phyloP scores from a whole-genome alignment of 371 early-diverging fungal genomes.

The Blastocladiella emersonii region DNA sequence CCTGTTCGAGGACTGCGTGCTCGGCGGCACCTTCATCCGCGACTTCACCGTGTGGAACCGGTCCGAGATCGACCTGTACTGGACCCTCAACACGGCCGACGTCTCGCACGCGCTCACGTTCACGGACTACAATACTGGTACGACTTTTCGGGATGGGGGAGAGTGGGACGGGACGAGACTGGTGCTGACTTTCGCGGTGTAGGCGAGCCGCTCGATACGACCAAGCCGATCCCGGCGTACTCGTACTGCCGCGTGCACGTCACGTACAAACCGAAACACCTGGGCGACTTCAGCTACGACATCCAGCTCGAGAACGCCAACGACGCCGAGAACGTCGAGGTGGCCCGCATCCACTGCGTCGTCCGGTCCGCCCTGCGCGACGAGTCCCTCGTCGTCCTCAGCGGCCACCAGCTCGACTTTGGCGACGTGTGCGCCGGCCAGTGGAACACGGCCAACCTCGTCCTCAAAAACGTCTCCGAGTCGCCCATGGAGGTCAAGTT shows the following conservation, averaged over 20 bases:
- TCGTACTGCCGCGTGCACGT: conserved; percentile 58
- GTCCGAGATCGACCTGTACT: conserved; percentile 77
- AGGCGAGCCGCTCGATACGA: conserved; percentile 15
- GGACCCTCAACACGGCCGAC: conserved; percentile 63
- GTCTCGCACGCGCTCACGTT: conserved; percentile 48
- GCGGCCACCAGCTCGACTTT: conserved; percentile 73
- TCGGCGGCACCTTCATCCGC: conserved; percentile 71
- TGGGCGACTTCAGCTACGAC: conserved; percentile 80
- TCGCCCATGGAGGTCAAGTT: conserved; percentile 63
- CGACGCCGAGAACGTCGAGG: conserved; percentile 65
- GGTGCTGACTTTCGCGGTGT: conserved; percentile 10
- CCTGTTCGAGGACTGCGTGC: conserved; percentile 82
- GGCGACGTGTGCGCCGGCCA: conserved; percentile 81
- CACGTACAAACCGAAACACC: conserved; percentile 68
- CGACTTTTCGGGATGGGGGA: conserved; percentile 10
- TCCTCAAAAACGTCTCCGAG: conserved; percentile 72
- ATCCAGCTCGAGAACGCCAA: conserved; percentile 81
- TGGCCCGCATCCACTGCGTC: conserved; percentile 65
- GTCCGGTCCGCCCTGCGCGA: conserved; percentile 62
- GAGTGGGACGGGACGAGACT: conserved; percentile 13
- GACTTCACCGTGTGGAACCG: conserved; percentile 81
- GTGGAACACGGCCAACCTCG: conserved; percentile 62
- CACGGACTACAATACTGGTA: conserved; percentile 55
- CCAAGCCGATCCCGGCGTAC: conserved; percentile 50
- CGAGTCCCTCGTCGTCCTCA: conserved; percentile 59